Evolutionary conservation across 176 grass and related monocot species (phyloP).

Genomic region (Lolium multiflorum): DNA sequence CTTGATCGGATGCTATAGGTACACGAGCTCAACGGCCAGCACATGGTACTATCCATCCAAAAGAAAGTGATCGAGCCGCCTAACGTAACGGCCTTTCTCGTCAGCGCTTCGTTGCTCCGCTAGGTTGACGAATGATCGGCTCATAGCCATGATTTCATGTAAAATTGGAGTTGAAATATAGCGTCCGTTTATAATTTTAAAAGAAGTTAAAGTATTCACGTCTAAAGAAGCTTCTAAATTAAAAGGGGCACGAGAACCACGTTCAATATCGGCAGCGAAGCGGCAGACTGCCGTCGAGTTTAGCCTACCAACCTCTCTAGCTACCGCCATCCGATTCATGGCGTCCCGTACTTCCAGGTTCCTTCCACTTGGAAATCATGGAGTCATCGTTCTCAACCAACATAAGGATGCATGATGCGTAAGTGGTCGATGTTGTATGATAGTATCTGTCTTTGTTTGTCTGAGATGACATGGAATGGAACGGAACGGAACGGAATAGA

Average conservation of each 20-base stretch:
- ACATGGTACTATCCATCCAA: not conserved
- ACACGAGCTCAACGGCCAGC: not conserved
- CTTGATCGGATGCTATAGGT: not conserved
- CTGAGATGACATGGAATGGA: not conserved
- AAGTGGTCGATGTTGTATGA: not conserved
- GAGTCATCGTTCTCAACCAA: not conserved
- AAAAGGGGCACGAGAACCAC: slow-evolving; percentile 7
- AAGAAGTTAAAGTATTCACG: too few relatives aligned
- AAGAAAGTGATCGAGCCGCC: too few relatives aligned
- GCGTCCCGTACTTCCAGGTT: slow-evolving; percentile 31
- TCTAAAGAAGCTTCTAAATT: slow-evolving; percentile 8
- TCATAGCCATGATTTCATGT: not conserved
- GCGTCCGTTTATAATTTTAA: not conserved
- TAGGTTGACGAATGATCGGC: not conserved
- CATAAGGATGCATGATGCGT: not conserved
- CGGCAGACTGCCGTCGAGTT: not conserved
- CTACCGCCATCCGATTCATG: slow-evolving; percentile 50
- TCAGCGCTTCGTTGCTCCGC: not conserved
- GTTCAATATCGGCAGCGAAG: slow-evolving; percentile 16
- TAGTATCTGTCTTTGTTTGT: not conserved
- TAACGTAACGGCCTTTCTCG: not conserved
- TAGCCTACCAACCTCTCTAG: slow-evolving; percentile 73
- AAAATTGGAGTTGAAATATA: not conserved
- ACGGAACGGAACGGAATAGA: too few relatives aligned
- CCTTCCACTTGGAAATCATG: not conserved